Conservation (phyloP, 306 rosid species). For the Vigna radiata region DNA sequence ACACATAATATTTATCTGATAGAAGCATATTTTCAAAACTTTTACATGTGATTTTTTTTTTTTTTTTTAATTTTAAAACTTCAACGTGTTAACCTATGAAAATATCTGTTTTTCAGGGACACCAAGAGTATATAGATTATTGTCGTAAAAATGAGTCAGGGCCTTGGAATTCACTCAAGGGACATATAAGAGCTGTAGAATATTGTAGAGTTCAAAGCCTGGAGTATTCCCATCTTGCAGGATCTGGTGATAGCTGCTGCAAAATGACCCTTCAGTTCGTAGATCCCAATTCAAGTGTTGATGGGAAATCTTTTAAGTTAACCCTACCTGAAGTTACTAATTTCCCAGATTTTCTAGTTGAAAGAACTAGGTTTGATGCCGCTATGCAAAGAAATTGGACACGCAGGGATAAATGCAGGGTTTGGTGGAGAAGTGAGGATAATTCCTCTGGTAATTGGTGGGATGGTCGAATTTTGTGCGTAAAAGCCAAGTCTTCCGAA, state of each 20-base stretch:
- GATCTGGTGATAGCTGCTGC: conserved; percentile 99
- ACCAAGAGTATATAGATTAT: conserved; percentile 81
- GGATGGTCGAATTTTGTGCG: conserved; percentile 78
- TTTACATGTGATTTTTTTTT: conserved; percentile 1
- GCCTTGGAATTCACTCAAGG: conserved; percentile 76
- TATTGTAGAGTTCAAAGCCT: conserved; percentile 75
- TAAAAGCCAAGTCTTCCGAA: conserved; percentile 69
- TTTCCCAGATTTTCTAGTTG: conserved; percentile 97
- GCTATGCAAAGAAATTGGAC: conserved; percentile 89
- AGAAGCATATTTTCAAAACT: conserved; percentile 27
- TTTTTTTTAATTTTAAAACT: conserved; percentile 22
- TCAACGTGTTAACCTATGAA: conserved; percentile 29
- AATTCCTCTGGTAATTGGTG: conserved; percentile 91
- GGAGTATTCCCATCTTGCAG: conserved; percentile 78
- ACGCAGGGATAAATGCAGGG: conserved; percentile 90
- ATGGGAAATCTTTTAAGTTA: conserved; percentile 69
- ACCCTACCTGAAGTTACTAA: conserved; percentile 88
- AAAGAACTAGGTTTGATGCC: conserved; percentile 78
- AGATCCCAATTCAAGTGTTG: conserved; percentile 72
- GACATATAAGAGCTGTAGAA: conserved; percentile 75
- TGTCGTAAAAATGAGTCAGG: conserved; percentile 67
- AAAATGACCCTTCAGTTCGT: conserved; percentile 83
- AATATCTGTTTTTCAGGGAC: conserved; percentile 72
- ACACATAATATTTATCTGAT: conserved; percentile 33
- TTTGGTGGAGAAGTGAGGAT: conserved; percentile 96